Percentiles rank a stretch among this genome's conserved stretches.
These are phyloP conservation scores for Noccaea caerulescens DNA, from an alignment of 345 rosid species.

Conservation along the genomic window DNA sequence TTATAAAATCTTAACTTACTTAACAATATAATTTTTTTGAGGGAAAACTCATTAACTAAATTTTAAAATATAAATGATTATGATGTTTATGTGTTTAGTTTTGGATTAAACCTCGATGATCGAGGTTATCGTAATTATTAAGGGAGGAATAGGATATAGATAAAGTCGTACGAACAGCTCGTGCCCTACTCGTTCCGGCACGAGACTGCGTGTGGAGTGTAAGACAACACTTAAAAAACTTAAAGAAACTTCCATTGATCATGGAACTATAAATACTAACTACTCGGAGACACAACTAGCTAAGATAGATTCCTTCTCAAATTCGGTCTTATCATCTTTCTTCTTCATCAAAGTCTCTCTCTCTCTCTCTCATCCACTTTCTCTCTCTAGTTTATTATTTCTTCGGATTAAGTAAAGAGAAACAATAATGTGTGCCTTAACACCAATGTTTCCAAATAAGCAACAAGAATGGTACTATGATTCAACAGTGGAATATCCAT, in stretches of 20 bases:
- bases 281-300: slow-evolving; percentile 28
- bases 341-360: slow-evolving; percentile 28
- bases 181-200: slow-evolving; percentile 45
- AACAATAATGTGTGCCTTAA: slow-evolving; percentile 37
- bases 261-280: slow-evolving; percentile 34
- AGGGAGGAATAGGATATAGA: slow-evolving; percentile 18
- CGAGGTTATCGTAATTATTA: neutral
- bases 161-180: slow-evolving; percentile 30
- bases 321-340: slow-evolving; percentile 36
- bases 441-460: slow-evolving; percentile 34
- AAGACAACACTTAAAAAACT: slow-evolving; percentile 26
- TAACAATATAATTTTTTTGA: too few species aligned
- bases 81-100: neutral
- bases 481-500: slow-evolving; percentile 42
- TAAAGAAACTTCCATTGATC: slow-evolving; percentile 18
- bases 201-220: slow-evolving; percentile 45
- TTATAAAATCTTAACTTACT: too few species aligned
- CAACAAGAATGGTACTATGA: slow-evolving; percentile 34
- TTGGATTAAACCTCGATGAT: neutral
- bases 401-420: neutral
- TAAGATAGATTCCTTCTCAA: slow-evolving; percentile 35
- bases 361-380: slow-evolving; percentile 5
- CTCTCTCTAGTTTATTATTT: slow-evolving; percentile 10
- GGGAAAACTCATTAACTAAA: too few species aligned
- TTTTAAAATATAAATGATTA: too few species aligned